phyloP scores from a whole-genome alignment of 495 filamentous ascomycete genomes.

The Aspergillus nanangensis region DNA sequence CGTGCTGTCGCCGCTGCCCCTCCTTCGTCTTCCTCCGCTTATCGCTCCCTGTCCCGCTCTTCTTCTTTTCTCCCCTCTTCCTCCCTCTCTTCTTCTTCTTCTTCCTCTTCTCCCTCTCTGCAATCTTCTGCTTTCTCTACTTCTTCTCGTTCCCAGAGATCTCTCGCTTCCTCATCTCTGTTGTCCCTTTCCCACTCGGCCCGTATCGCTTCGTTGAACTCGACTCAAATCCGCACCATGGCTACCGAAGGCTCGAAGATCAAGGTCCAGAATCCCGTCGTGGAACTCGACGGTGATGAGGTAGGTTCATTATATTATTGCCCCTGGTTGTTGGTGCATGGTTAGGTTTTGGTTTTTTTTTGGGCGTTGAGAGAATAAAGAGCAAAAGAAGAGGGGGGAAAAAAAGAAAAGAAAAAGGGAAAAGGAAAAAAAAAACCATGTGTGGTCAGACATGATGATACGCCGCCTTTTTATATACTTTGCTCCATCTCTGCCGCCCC shows the following conservation, averaged over 20 bases:
- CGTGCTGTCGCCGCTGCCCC: slow-evolving; percentile 34
- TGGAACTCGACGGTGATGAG: slow-evolving; percentile 97
- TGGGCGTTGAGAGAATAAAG: background rate
- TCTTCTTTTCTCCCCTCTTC: background rate
- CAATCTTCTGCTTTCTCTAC: slow-evolving; percentile 16
- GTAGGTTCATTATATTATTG: slow-evolving; percentile 35
- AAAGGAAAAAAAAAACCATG: background rate
- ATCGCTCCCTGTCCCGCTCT: slow-evolving; percentile 10
- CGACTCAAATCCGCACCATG: slow-evolving; percentile 41
- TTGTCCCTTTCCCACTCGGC: slow-evolving; percentile 31
- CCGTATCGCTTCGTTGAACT: slow-evolving; percentile 26
- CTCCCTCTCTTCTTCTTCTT: slow-evolving; percentile 6
- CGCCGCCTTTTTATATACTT: slow-evolving; percentile 25
- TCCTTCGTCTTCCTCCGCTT: slow-evolving; percentile 23
- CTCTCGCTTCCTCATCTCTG: slow-evolving; percentile 27
- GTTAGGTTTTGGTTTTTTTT: background rate
- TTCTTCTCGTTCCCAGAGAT: slow-evolving; percentile 17
- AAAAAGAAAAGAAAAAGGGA: background rate
- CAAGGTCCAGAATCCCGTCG: slow-evolving; percentile 95
- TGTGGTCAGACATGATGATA: background rate
- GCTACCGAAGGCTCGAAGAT: slow-evolving; percentile 63
- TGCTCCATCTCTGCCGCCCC: slow-evolving; percentile 14
- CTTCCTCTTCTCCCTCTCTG: slow-evolving; percentile 12
- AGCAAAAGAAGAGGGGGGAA: background rate
- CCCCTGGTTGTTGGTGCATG: no score